Evolutionary conservation across 148 eudicot genomes (phyloP).

Genomic region (Persicaria maculosa): DNA sequence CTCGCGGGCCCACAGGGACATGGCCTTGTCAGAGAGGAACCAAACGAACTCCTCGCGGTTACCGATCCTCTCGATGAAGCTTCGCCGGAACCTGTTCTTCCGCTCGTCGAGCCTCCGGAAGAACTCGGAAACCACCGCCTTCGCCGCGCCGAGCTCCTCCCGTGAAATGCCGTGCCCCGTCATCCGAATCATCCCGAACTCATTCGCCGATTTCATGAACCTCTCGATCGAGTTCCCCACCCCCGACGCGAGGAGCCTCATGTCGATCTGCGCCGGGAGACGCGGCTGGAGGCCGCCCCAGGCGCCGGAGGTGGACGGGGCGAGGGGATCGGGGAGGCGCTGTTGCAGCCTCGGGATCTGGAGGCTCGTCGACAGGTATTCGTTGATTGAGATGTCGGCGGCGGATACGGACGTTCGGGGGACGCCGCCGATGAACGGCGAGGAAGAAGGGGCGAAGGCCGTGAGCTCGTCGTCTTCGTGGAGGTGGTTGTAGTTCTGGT

Average conservation of each 20-base stretch:
- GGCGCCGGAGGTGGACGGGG: not conserved
- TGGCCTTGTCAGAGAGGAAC: constrained; percentile 40
- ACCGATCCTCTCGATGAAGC: constrained; percentile 40
- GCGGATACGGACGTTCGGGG: constrained; percentile 31
- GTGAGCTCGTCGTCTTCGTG: not conserved
- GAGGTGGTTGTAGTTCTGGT: constrained; percentile 9
- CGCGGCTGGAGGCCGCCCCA: constrained; percentile 18
- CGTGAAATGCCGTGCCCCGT: constrained; percentile 45
- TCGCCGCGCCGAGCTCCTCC: constrained; percentile 37
- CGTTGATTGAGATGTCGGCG: constrained; percentile 26
- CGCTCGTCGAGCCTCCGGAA: constrained; percentile 37
- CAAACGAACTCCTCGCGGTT: constrained; percentile 55
- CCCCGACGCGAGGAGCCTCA: constrained; percentile 23
- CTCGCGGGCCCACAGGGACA: constrained; percentile 37
- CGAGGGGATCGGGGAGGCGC: constrained; percentile 33
- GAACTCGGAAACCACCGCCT: constrained; percentile 36
- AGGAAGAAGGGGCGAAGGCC: constrained; percentile 6
- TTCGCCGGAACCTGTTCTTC: constrained; percentile 29
- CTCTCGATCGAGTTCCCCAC: constrained; percentile 41
- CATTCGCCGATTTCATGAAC: constrained; percentile 33
- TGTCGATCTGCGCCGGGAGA: constrained; percentile 38
- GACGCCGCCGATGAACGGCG: constrained; percentile 33
- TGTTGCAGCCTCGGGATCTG: constrained; percentile 38
- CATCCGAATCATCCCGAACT: constrained; percentile 51
- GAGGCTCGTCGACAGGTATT: constrained; percentile 27